Base-by-base conservation (phyloP, 2,329 filamentous ascomycete genomes). In the Mariannaea sp. region DNA sequence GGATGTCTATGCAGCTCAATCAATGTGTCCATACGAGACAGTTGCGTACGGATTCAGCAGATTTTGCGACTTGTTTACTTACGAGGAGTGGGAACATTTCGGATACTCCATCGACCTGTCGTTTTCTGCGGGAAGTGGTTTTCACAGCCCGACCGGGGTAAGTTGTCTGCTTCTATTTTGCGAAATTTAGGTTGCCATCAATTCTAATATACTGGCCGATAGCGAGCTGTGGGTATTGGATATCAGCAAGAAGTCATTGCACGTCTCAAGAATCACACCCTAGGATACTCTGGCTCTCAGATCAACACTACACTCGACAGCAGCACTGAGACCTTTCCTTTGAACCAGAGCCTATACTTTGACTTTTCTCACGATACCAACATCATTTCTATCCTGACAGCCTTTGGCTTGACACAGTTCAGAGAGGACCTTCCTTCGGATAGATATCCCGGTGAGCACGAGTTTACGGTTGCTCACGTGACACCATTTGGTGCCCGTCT, bases 281-380 rank as follows among this genome's bases (percentile, higher is more conserved):
- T 84, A 3, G 79, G 77, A 12, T 84, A 84, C 64, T 80, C 79
- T 0, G 77, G 77, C 20, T 83, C 80, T 1, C 80, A 84, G 61
- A 82, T 84, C 73, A 90, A 90, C 67, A 77, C 81, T n/a, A 90
- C 87, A 0, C 79, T 90, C 24, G 86, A 89, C 73, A 82, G 78
- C 65, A 89, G 80, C 69, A 79, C 79, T 0, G 75, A 75, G 29
- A 92, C 88, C 0, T 92, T 92, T 68, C 89, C 89, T 0, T 72
- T 89, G 4, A 82, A 90, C 66, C 89, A 92, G 67, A 80, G 76
- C 17, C 76, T 92, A 13, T 90, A 91, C 69, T 81, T 92, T 43
- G 89, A 92, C 74, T 92, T 92, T 69, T 86, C 82, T 13, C 89
- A 92, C 69, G 89, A 92, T 70, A 87, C 86, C 26, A 89, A 88